Evolutionary conservation across 1,139 yeast genomes (phyloP), one percentile per base, ranked within the genome.

Genomic region (Geotrichum restrictum): DNA sequence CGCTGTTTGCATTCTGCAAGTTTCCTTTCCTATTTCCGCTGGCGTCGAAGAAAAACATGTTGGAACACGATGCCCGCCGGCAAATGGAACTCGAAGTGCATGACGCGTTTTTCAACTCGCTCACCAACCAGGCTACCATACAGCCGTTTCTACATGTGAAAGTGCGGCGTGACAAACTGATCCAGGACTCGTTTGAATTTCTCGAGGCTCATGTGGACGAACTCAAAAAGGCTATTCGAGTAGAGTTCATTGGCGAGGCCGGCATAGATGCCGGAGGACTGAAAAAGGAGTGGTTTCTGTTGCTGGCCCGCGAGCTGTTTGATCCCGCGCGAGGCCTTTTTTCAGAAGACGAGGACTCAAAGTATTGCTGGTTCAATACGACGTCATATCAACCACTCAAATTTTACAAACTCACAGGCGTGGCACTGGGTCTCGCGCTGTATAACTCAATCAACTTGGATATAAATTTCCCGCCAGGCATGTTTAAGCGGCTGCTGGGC

Each of bases 211-310:
- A 83, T 61, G 80, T 78, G 45, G 69, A 69, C 10, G 88, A 87
- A 61, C 73, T 91, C 57, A 83, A 85, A 63, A 91, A 89, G 65
- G 79, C 88, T 2, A 69, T 91, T 32, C 76, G 81, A 59, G 85
- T 93, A 11, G 91, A 86, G 62, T 93, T 93, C 66, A 68, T 84
- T 3, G 83, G 83, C 52, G 98, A 93, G 63, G 94, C 93, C 0
- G 98, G 98, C 0, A 77, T 91, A 19, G 98, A 93, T 71, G 97
- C 89, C 0, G 98, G 98, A 1, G 98, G 98, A 0, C 74, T 91
- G 56, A 81, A 83, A 60, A 91, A 89, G 64, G 98, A 93, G 64
- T 93, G 98, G 98, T 91, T 93, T 67, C 72, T 82, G 49, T 68
- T 89, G 36, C 71, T 93, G 43, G 82, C 87, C 0, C 78, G 80